phyloP scores from a whole-genome alignment of 164 flowering plant genomes.

The Houttuynia cordata region DNA sequence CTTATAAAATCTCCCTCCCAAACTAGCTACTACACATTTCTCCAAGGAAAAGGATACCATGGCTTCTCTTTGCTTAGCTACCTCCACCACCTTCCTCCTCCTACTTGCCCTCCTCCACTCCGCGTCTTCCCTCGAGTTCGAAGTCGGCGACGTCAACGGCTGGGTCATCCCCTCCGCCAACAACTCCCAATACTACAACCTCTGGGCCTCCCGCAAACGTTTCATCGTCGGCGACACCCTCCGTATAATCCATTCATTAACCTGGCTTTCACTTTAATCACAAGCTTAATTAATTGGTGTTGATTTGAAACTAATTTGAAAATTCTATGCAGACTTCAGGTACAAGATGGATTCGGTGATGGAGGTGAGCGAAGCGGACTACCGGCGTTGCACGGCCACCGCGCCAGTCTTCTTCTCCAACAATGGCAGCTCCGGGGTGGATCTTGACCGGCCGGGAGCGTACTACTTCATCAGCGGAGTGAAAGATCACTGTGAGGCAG shows the following conservation, averaged over 20 bases:
- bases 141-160: slow-evolving; percentile 36
- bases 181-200: slow-evolving; percentile 20
- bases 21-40: no score
- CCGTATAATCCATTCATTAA: no score
- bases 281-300: background rate
- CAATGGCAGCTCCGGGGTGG: slow-evolving; percentile 37
- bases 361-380: slow-evolving; percentile 42
- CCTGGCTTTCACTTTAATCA: background rate
- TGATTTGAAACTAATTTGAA: background rate
- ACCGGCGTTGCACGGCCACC: slow-evolving; percentile 38
- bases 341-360: slow-evolving; percentile 60
- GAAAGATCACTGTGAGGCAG: slow-evolving; percentile 45
- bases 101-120: background rate
- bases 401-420: slow-evolving; percentile 44
- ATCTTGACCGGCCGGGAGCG: slow-evolving; percentile 28
- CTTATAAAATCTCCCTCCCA: no score
- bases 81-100: no score
- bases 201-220: slow-evolving; percentile 41
- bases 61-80: no score
- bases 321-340: slow-evolving; percentile 31
- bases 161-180: slow-evolving; percentile 35
- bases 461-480: slow-evolving; percentile 69
- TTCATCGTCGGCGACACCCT: slow-evolving; percentile 53
- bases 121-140: slow-evolving; percentile 10
- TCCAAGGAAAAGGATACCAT: no score